Evolutionary conservation across 441 rosid genomes (phyloP), one percentile per base, ranked within the genome.

Genomic region (Populus hybrid): DNA sequence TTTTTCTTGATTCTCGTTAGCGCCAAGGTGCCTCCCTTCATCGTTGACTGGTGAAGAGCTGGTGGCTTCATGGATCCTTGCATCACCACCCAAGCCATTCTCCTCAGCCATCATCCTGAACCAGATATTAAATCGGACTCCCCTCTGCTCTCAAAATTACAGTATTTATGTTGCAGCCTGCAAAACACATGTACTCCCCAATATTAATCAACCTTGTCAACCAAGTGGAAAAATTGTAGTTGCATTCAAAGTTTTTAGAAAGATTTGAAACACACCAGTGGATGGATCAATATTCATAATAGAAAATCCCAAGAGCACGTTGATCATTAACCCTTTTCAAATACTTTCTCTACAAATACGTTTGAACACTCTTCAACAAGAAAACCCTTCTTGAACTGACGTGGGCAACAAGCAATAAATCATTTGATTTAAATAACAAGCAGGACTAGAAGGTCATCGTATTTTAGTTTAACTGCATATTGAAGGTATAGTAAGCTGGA

Each of bases 21-120:
- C 65, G 36, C 70, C 80, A 20, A 77, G 76, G 77, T 63, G 77
- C 73, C 73, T 73, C 70, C 76, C 80, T 10, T 59, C 67, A 57
- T 78, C 78, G 78, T 77, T n/a, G 42, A 7, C 35, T 6, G 7
- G 34, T 30, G 71, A 16, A 18, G 71, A 30, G 40, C 57, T 50
- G 57, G 40, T 68, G 40, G n/a, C n/a, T 68, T 68, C 38, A 3
- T 67, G 16, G 20, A 30, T 28, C 70, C 32, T 28, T 14, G 32
- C n/a, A 10, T 26, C 71, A 68, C 21, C 40, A 68, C 35, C 71
- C 9, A 2, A 12, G 23, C 8, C n/a, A 30, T 16, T 68, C 40
- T 68, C 71, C 23, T 68, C 10, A 2, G 21, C 71, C 71, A 68
- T 68, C 32, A 14, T 66, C 16, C 35, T 66, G 26, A 24, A 66